Evolutionary conservation across 306 rosid species (phyloP).

Genomic region (Acacia crassicarpa): DNA sequence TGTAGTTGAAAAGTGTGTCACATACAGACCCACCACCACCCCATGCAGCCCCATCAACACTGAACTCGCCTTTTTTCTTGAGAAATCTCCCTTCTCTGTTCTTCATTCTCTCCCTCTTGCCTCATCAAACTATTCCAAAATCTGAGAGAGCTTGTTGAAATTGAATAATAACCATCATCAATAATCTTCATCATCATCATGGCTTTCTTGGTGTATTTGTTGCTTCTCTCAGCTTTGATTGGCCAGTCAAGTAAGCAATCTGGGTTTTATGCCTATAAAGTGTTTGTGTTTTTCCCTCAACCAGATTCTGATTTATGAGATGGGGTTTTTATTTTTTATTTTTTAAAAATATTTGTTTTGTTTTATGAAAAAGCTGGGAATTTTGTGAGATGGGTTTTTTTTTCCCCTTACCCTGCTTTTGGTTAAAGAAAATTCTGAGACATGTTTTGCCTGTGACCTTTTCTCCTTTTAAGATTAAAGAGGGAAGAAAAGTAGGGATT

Average conservation of each 20-base stretch:
- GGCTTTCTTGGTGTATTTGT: slow-evolving; percentile 53
- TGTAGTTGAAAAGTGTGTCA: slow-evolving; percentile 33
- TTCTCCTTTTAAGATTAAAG: not conserved
- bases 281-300: slow-evolving; percentile 6
- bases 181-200: slow-evolving; percentile 33
- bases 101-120: not conserved
- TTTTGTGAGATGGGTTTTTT: not conserved
- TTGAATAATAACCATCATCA: slow-evolving; percentile 32
- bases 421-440: not conserved
- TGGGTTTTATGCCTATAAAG: not conserved
- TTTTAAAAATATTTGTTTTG: not conserved
- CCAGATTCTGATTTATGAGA: not conserved
- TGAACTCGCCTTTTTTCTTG: slow-evolving; percentile 11
- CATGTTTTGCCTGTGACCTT: not conserved
- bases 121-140: not conserved
- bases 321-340: slow-evolving; percentile 11
- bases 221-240: slow-evolving; percentile 58
- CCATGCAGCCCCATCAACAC: slow-evolving; percentile 27
- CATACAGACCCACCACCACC: slow-evolving; percentile 34
- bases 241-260: slow-evolving; percentile 77
- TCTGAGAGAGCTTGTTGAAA: slow-evolving; percentile 7
- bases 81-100: slow-evolving; percentile 26
- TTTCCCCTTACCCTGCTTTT: not conserved
- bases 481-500: too few species aligned
- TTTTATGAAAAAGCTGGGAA: not conserved